Evolutionary conservation across 495 filamentous ascomycete genomes (phyloP).

Genomic region (Daldinia grandis): DNA sequence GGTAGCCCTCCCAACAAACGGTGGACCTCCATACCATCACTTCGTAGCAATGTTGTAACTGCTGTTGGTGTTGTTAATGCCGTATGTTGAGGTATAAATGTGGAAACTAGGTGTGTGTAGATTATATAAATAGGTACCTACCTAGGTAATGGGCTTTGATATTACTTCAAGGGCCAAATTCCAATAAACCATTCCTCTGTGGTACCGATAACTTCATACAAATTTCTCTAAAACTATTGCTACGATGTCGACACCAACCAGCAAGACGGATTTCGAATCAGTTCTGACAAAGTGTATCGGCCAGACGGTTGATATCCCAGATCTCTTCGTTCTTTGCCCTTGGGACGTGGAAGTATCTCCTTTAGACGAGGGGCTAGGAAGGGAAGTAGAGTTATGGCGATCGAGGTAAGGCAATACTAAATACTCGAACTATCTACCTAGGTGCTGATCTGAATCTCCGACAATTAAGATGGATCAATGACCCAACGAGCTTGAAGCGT

Average conservation of each 20-base stretch:
- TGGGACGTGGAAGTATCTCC: conserved; percentile 7
- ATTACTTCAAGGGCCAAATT: not conserved
- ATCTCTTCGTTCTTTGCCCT: conserved; percentile 21
- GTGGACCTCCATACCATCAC: too few species aligned
- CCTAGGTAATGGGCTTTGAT: not conserved
- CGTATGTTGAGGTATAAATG: too few species aligned
- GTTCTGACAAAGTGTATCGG: conserved; percentile 22
- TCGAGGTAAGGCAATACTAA: conserved; percentile 1
- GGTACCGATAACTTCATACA: not conserved
- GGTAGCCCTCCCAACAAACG: too few species aligned
- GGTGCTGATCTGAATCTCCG: not conserved
- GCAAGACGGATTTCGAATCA: conserved; percentile 8
- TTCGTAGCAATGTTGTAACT: too few species aligned
- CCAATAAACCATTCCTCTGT: not conserved
- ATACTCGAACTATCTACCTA: not conserved
- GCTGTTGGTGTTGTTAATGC: too few species aligned
- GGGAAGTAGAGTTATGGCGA: conserved; percentile 20
- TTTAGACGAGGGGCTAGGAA: conserved; percentile 1
- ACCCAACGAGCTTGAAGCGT: conserved; percentile 15
- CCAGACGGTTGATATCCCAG: conserved; percentile 16
- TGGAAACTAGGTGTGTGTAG: too few species aligned
- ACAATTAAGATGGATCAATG: conserved; percentile 17
- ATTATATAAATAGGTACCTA: too few species aligned
- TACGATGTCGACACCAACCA: not conserved
- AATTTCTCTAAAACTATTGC: not conserved